Evolutionary conservation across 2,329 filamentous ascomycete genomes (phyloP).

Genomic region (Didymella exigua): DNA sequence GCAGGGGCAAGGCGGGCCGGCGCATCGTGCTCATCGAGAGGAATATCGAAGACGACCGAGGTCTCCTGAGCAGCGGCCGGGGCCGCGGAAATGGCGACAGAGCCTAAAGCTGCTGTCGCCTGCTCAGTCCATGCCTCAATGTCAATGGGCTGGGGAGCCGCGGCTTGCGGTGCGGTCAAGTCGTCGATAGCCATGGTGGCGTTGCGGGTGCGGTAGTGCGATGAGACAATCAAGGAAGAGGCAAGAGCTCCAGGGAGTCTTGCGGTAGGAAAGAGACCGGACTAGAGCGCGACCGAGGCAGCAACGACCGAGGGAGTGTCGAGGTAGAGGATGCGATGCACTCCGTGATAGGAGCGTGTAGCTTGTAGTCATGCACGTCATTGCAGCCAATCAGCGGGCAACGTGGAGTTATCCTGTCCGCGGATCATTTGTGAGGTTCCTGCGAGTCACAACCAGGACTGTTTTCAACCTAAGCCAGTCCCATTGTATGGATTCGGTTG

Average conservation of each 20-base stretch:
- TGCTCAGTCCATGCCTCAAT: conserved; percentile 58
- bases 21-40: conserved; percentile 66
- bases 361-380: conserved; percentile 28
- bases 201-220: conserved; percentile 12
- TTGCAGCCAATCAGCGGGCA: conserved; percentile 35
- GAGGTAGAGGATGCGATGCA: conserved; percentile 24
- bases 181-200: conserved; percentile 45
- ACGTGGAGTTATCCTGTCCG: conserved; percentile 24
- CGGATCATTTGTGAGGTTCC: neutral
- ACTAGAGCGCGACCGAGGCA: conserved; percentile 9
- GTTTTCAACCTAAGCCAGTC: too few relatives aligned
- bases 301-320: conserved; percentile 10
- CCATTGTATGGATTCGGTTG: too few relatives aligned
- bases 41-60: conserved; percentile 71
- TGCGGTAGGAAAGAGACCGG: neutral
- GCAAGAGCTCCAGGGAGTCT: neutral
- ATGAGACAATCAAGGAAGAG: neutral
- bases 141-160: conserved; percentile 42
- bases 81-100: conserved; percentile 48
- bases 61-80: conserved; percentile 55
- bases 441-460: neutral
- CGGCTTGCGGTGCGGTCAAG: conserved; percentile 29
- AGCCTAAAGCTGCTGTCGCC: conserved; percentile 51
- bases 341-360: conserved; percentile 25
- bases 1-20: conserved; percentile 37